phyloP scores from a whole-genome alignment of 306 rosid genomes.

The Rosa lucieae region DNA sequence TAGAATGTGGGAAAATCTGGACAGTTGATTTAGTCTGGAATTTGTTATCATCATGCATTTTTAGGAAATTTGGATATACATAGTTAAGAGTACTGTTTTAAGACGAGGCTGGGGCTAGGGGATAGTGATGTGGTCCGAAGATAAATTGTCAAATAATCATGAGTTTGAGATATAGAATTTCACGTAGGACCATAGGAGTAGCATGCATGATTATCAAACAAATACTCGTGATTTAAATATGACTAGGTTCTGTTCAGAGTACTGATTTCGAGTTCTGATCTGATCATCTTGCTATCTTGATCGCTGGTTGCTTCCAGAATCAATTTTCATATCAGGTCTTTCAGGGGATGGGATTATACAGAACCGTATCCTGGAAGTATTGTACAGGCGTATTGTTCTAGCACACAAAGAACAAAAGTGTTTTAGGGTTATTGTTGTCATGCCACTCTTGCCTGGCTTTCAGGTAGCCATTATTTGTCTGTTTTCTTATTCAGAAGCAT shows the following conservation, averaged over 20 bases:
- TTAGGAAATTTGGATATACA: background rate
- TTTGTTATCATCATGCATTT: background rate
- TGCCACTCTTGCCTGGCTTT: conserved; percentile 54
- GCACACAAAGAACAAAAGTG: conserved; percentile 44
- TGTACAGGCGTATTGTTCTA: conserved; percentile 38
- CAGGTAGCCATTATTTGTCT: conserved; percentile 31
- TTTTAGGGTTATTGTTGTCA: conserved; percentile 43
- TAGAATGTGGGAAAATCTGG: background rate
- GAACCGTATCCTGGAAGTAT: conserved; percentile 43
- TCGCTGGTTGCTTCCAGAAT: conserved; percentile 38
- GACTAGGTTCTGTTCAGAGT: background rate
- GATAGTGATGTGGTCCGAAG: background rate
- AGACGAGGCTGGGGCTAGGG: background rate
- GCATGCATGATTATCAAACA: background rate
- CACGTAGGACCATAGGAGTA: background rate
- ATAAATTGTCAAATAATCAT: background rate
- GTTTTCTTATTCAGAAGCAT: background rate
- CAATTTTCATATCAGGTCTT: conserved; percentile 55
- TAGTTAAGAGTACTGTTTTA: background rate
- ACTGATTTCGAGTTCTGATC: background rate
- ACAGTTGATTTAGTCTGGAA: background rate
- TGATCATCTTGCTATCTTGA: conserved; percentile 2
- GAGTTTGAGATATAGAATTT: background rate
- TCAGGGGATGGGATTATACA: conserved; percentile 44
- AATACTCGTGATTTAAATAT: background rate